Base-by-base conservation (phyloP, 2,329 filamentous ascomycete genomes). In the Fusarium subglutinans region DNA sequence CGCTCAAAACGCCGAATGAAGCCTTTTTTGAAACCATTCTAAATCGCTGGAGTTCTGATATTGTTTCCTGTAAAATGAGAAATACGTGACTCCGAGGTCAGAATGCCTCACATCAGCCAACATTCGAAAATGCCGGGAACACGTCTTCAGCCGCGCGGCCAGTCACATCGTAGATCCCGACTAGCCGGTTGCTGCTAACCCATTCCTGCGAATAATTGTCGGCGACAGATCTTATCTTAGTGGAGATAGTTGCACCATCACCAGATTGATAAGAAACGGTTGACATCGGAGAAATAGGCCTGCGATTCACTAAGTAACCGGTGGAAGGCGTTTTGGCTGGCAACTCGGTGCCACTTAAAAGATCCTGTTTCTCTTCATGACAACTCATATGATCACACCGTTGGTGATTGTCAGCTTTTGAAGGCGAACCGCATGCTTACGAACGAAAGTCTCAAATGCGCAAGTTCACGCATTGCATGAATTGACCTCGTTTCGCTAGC, bases 201-300 rank as follows among this genome's bases (percentile, higher is more conserved):
- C 61, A 66, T 53, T 61, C 55, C 69, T 63, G 47, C 37, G 71
- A 75, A 44, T 17, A 43, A 26, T 38, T 12, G 26, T 72, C 65
- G 53, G 63, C 66, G 44, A 63, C 63, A 55, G 64, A 66, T 75
- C 67, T 66, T 74, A 69, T 72, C 74, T 54, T 53, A 47, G 43
- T 66, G 51, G 53, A 53, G 57, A 65, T 69, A 40, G 47, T 33
- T 33, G 22, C 48, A 51, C 55, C 54, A 54, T 63, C 40, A 14
- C 18, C 24, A 71, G 72, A 75, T 78, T 78, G 73, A 74, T 75
- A 75, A 76, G 48, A 18, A 26, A 38, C 44, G 43, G 18, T 20
- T 54, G 38, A 30, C 17, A 17, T 54, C 6, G 26, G n/a, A 28
- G 28, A 41, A n/a, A 20, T 5, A 20, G n/a, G 35, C 17, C 44